Evolutionary conservation across 306 rosid genomes (phyloP).

Genomic region (Trifolium subterraneum): DNA sequence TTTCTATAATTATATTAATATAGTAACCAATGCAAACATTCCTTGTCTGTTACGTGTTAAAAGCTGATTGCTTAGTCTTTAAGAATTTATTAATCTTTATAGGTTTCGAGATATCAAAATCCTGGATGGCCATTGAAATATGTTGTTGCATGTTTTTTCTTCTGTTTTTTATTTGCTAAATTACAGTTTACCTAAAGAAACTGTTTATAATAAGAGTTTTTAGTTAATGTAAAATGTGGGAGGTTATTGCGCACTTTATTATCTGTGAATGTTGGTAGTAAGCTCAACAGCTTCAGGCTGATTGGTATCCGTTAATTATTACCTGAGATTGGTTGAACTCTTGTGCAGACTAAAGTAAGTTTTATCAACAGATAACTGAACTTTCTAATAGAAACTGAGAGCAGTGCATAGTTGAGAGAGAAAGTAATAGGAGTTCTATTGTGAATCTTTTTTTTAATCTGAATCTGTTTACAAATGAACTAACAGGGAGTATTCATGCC

Average conservation of each 20-base stretch:
- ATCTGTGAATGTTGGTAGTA: conserved; percentile 5
- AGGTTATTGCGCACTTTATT: neutral
- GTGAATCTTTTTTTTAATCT: neutral
- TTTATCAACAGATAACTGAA: conserved; percentile 6
- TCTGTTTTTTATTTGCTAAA: conserved; percentile 21
- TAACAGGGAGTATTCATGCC: neutral
- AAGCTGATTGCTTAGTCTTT: neutral
- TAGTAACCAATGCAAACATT: neutral
- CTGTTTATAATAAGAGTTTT: neutral
- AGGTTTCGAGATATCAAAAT: neutral
- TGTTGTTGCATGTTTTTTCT: conserved; percentile 3
- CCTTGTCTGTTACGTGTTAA: neutral
- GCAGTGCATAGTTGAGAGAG: neutral
- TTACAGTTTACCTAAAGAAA: neutral
- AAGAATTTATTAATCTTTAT: neutral
- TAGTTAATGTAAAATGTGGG: conserved; percentile 10
- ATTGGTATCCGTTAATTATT: neutral
- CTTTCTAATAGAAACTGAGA: neutral
- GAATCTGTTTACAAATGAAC: neutral
- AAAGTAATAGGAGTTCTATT: neutral
- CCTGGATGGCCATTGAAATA: neutral
- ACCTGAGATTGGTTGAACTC: conserved; percentile 11
- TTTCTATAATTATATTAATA: neutral
- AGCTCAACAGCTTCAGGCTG: conserved; percentile 6
- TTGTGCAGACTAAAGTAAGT: neutral